A percentile compares a stretch with the other conserved stretches of the same genome.
phyloP scores from a whole-genome alignment of 2,329 filamentous ascomycete species.

The Neobulgaria alba region DNA sequence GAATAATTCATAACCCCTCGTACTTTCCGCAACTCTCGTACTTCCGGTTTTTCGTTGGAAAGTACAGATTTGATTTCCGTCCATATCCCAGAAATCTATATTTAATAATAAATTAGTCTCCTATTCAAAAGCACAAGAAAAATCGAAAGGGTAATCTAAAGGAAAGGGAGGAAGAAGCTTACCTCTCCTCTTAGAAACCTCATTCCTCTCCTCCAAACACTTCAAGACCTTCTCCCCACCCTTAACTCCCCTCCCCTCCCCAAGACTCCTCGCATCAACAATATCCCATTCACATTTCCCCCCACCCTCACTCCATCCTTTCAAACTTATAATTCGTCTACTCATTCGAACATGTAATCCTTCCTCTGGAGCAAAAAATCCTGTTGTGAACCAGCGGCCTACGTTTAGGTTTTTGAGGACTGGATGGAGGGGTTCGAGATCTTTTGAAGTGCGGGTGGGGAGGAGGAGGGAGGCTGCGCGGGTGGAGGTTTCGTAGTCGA shows the following conservation, averaged over 20 bases:
- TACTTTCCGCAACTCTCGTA: slow-evolving; percentile 9
- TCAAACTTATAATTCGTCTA: not conserved
- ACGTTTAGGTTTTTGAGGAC: not conserved
- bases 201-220: no score
- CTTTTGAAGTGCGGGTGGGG: not conserved
- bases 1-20: slow-evolving; percentile 6
- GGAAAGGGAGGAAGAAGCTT: no score
- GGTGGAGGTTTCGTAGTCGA: not conserved
- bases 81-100: slow-evolving; percentile 6
- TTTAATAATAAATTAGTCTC: no score
- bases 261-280: no score
- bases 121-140: no score
- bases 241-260: no score
- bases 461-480: not conserved
- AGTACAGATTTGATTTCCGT: slow-evolving; percentile 8
- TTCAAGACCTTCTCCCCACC: no score
- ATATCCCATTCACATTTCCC: not conserved
- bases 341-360: not conserved
- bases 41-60: slow-evolving; percentile 12
- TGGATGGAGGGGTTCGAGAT: not conserved
- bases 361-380: not conserved
- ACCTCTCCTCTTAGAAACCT: no score
- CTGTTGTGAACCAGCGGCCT: not conserved
- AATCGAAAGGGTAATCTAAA: no score
- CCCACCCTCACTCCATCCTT: no score